Percentiles rank a stretch among this genome's conserved stretches.
These are phyloP conservation scores for Phytopythium delawarense DNA, from an alignment of 352 stramenopile species.

Conservation along the genomic window DNA sequence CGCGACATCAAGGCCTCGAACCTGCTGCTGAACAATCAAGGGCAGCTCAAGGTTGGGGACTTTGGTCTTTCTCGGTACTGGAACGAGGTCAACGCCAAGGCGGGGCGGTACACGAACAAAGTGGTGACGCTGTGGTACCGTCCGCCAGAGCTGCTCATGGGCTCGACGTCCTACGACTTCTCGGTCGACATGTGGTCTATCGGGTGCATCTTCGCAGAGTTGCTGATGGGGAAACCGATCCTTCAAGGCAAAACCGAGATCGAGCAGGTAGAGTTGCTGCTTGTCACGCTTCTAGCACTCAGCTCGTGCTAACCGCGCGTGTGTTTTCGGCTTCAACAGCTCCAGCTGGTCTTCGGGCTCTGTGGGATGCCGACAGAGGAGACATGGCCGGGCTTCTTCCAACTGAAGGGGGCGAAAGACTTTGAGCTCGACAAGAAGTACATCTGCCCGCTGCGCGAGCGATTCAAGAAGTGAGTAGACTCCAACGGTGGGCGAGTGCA, in stretches of 20 bases:
- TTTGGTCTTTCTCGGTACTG: slow-evolving; percentile 82
- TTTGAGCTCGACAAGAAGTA: slow-evolving; percentile 79
- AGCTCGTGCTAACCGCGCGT: background rate
- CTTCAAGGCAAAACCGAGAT: slow-evolving; percentile 81
- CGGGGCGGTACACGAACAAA: slow-evolving; percentile 91
- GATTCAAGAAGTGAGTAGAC: slow-evolving; percentile 73
- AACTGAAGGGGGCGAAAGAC: slow-evolving; percentile 60
- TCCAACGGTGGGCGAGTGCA: background rate
- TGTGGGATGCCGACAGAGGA: slow-evolving; percentile 75
- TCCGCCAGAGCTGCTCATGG: slow-evolving; percentile 90
- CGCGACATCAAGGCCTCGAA: slow-evolving; percentile 88
- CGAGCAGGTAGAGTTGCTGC: slow-evolving; percentile 49
- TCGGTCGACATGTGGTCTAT: slow-evolving; percentile 95
- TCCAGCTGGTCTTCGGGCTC: slow-evolving; percentile 79
- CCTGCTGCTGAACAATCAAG: slow-evolving; percentile 78
- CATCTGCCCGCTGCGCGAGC: slow-evolving; percentile 56
- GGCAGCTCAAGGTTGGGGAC: slow-evolving; percentile 81
- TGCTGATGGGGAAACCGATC: slow-evolving; percentile 77
- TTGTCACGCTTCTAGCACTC: background rate
- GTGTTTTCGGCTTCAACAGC: slow-evolving; percentile 28
- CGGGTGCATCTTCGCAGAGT: slow-evolving; percentile 82
- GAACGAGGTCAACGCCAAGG: slow-evolving; percentile 84
- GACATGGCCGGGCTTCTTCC: slow-evolving; percentile 77
- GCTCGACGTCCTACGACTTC: slow-evolving; percentile 89
- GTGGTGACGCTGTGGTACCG: slow-evolving; percentile 95